Percentiles rank a stretch among this genome's conserved stretches.
These are phyloP conservation scores for Cryptococcus deneoformans DNA, from an alignment of 1,284 basidiomycete genomes.

Conservation along the genomic window DNA sequence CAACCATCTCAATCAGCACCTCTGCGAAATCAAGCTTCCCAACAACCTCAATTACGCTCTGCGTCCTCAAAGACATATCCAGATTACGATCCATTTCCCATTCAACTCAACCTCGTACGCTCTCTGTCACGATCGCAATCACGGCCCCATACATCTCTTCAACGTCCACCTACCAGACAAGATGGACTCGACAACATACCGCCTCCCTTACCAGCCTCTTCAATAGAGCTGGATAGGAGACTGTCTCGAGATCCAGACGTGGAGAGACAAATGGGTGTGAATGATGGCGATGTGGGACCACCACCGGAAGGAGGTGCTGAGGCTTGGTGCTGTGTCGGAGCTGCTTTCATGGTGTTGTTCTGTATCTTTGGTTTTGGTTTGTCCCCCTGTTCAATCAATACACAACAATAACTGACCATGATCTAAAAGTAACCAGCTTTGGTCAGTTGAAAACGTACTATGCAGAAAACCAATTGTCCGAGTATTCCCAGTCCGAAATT, in stretches of 20 bases:
- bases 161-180: conserved; percentile 13
- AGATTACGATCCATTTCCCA: conserved; percentile 13
- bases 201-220: conserved; percentile 8
- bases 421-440: conserved; percentile 33
- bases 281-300: conserved; percentile 29
- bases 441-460: conserved; percentile 44
- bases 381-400: conserved; percentile 7
- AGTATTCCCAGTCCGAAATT: conserved; percentile 35
- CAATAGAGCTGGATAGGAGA: conserved; percentile 16
- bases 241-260: conserved; percentile 28
- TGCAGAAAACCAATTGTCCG: conserved; percentile 32
- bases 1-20: too few relatives aligned
- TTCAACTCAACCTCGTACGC: conserved; percentile 8
- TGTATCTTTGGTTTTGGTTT: conserved; percentile 44
- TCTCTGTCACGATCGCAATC: conserved; percentile 6
- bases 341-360: conserved; percentile 39
- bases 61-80: neutral
- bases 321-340: conserved; percentile 41
- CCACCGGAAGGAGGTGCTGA: conserved; percentile 45
- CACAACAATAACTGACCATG: neutral
- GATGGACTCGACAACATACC: conserved; percentile 36
- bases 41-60: too few relatives aligned
- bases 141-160: conserved; percentile 4
- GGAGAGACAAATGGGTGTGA: conserved; percentile 22
- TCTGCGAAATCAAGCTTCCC: too few relatives aligned